Evolutionary conservation across 2,329 filamentous ascomycete species (phyloP).

Genomic region (Verticillium nubilum): DNA sequence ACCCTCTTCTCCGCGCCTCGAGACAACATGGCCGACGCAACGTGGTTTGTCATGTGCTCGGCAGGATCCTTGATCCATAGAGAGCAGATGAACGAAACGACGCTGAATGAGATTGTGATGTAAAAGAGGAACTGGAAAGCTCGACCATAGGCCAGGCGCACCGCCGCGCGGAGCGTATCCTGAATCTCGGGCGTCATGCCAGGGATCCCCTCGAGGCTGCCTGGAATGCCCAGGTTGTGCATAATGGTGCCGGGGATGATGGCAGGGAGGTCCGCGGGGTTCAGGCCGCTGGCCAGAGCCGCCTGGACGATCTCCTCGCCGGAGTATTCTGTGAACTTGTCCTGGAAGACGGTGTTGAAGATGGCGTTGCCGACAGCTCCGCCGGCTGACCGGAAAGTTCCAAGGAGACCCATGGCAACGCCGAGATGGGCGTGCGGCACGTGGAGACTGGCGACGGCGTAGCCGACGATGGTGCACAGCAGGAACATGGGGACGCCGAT

Average conservation of each 20-base stretch:
- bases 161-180: conserved; percentile 2
- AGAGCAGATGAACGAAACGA: conserved; percentile 4
- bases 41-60: conserved; percentile 13
- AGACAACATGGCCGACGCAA: conserved; percentile 8
- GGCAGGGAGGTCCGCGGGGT: conserved; percentile 9
- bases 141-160: conserved; percentile 6
- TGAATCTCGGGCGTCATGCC: conserved; percentile 9
- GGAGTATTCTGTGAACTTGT: conserved; percentile 15
- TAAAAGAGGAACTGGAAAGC: conserved; percentile 10
- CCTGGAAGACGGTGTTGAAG: conserved; percentile 23
- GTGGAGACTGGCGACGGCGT: conserved; percentile 21
- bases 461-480: conserved; percentile 23
- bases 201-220: conserved; percentile 9
- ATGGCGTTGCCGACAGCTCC: conserved; percentile 27
- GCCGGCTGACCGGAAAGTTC: conserved; percentile 23
- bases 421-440: conserved; percentile 23
- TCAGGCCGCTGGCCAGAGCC: conserved; percentile 19
- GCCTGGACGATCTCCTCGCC: conserved; percentile 18
- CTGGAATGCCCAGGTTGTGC: conserved; percentile 23
- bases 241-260: conserved; percentile 23
- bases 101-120: conserved; percentile 9
- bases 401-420: conserved; percentile 21
- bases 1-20: background rate
- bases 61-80: conserved; percentile 7
- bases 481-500: conserved; percentile 25